Conservation (phyloP, 2,329 filamentous ascomycete genomes). For the Capronia americana region DNA sequence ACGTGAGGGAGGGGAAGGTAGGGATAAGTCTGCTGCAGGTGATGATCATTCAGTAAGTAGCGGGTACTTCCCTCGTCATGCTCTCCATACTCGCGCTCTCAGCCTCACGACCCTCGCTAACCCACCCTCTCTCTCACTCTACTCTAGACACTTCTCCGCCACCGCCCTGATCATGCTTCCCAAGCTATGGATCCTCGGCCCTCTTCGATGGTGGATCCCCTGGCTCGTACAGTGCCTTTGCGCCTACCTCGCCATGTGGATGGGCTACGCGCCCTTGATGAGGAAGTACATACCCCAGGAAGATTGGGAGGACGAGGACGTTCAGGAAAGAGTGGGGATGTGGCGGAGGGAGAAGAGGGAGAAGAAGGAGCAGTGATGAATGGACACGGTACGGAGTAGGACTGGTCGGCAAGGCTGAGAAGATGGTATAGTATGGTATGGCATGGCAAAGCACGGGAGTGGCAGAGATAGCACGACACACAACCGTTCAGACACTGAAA, state of each 20-base stretch:
- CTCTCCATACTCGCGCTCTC: background rate
- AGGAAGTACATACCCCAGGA: constrained; percentile 25
- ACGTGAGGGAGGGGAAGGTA: constrained; percentile 28
- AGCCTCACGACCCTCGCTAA: background rate
- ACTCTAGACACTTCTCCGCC: constrained; percentile 43
- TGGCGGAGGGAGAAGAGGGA: constrained; percentile 11
- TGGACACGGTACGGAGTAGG: background rate
- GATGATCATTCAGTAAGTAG: constrained; percentile 32
- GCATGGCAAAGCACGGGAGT: too few species aligned
- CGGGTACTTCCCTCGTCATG: background rate
- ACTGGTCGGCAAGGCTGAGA: background rate
- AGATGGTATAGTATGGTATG: too few species aligned
- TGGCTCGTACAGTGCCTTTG: constrained; percentile 26
- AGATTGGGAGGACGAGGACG: constrained; percentile 26
- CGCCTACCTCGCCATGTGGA: constrained; percentile 24
- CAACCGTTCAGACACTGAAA: background rate
- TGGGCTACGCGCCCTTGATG: constrained; percentile 26
- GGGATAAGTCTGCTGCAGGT: constrained; percentile 22
- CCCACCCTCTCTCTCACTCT: background rate
- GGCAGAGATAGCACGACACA: too few species aligned
- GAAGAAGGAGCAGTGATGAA: constrained; percentile 11
- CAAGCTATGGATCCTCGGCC: constrained; percentile 24
- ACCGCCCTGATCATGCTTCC: constrained; percentile 74
- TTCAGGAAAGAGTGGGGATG: constrained; percentile 16
- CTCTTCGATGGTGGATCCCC: constrained; percentile 33